phyloP scores from a whole-genome alignment of 768 basidiomycete genomes.

The Mycena leptocephala region DNA sequence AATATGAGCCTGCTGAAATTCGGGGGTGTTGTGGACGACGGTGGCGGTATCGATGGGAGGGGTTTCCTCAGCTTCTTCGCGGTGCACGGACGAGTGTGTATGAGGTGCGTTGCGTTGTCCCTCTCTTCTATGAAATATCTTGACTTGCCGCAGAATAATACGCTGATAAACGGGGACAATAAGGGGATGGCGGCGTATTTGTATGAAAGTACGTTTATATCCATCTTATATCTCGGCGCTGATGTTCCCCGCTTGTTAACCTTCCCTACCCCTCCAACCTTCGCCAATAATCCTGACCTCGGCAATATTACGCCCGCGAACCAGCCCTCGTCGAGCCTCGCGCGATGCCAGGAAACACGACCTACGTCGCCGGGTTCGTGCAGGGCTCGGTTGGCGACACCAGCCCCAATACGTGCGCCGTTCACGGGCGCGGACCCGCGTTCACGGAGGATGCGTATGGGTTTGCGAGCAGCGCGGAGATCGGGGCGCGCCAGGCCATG shows the following conservation, averaged over 20 bases:
- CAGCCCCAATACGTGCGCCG: conserved; percentile 84
- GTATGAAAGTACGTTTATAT: conserved; percentile 71
- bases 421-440: conserved; percentile 61
- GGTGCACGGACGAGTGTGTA: conserved; percentile 88
- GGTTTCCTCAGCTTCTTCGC: conserved; percentile 85
- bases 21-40: background rate
- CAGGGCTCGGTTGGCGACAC: conserved; percentile 81
- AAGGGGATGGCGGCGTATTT: conserved; percentile 90
- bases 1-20: conserved; percentile 79
- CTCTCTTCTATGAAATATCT: background rate
- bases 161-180: conserved; percentile 84
- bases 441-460: conserved; percentile 53
- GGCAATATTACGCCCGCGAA: too few relatives aligned
- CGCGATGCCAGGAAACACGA: conserved; percentile 76
- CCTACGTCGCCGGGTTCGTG: conserved; percentile 83
- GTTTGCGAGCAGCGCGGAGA: conserved; percentile 81
- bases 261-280: too few relatives aligned
- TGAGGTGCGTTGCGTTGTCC: conserved; percentile 58
- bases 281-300: too few relatives aligned
- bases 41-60: conserved; percentile 53
- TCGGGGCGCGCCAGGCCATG: conserved; percentile 77
- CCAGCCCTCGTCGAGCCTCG: conserved; percentile 76
- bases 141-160: conserved; percentile 73
- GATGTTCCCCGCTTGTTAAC: too few relatives aligned
- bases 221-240: background rate